A percentile compares a stretch with the other conserved stretches of the same genome.
Evolutionary conservation across 345 rosid species (phyloP).

Genomic region (Sapria himalayana): DNA sequence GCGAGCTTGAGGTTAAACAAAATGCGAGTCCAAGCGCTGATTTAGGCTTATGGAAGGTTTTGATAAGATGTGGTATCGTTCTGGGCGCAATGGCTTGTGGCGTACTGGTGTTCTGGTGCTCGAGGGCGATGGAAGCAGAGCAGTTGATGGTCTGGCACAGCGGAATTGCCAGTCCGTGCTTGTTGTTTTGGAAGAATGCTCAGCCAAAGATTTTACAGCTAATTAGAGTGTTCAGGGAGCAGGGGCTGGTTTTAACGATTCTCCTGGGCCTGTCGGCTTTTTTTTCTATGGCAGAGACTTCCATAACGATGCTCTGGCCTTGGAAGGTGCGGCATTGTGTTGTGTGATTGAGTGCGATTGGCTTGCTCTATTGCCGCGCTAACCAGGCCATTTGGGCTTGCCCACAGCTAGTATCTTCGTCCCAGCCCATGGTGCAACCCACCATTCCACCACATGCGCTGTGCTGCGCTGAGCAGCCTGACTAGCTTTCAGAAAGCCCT

Average conservation of each 20-base stretch:
- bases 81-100: conserved; percentile 49
- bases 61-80: conserved; percentile 29
- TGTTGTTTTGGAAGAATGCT: conserved; percentile 35
- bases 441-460: too few species aligned
- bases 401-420: too few species aligned
- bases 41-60: conserved; percentile 18
- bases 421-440: too few species aligned
- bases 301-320: conserved; percentile 82
- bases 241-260: conserved; percentile 51
- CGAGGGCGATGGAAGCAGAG: conserved; percentile 44
- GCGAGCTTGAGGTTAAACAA: conserved; percentile 10
- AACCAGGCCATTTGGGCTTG: too few species aligned
- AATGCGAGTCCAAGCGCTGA: conserved; percentile 8
- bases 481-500: too few species aligned
- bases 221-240: conserved; percentile 53
- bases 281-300: conserved; percentile 92
- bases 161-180: conserved; percentile 45
- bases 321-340: too few species aligned
- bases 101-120: conserved; percentile 30
- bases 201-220: conserved; percentile 61
- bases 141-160: conserved; percentile 44
- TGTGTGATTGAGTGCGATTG: too few species aligned
- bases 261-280: conserved; percentile 69
- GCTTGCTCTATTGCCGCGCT: too few species aligned
- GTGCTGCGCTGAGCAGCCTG: too few species aligned